phyloP scores from a whole-genome alignment of 2,329 filamentous ascomycete species.

The Scopulariopsis brevicaulis region DNA sequence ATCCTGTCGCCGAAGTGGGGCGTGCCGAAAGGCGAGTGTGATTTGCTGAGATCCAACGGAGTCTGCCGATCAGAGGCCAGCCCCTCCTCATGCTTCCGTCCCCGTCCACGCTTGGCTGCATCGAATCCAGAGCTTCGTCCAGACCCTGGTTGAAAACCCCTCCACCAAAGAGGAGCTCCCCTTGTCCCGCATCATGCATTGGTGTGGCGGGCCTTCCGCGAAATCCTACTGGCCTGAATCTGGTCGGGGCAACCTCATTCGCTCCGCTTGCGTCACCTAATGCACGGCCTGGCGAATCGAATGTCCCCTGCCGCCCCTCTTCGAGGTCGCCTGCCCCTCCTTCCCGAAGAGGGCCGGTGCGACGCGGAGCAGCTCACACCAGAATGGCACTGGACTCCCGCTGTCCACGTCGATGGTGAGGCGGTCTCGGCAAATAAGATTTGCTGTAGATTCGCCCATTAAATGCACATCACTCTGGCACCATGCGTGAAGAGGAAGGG shows the following conservation, averaged over 20 bases:
- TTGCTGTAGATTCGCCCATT: background rate
- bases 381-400: background rate
- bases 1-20: background rate
- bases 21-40: background rate
- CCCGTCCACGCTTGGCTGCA: background rate
- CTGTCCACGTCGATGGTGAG: background rate
- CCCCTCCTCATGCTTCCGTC: background rate
- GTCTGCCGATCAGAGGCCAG: background rate
- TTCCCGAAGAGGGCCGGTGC: background rate
- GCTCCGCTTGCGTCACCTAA: background rate
- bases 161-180: background rate
- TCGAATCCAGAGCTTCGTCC: background rate
- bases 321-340: background rate
- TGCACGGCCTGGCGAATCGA: background rate
- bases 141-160: background rate
- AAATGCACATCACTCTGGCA: background rate
- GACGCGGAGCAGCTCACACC: background rate
- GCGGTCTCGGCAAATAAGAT: background rate
- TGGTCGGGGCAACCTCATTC: background rate
- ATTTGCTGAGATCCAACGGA: background rate
- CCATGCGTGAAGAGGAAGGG: background rate
- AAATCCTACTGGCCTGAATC: conserved; percentile 2
- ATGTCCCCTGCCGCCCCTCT: background rate
- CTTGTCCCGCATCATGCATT: conserved; percentile 1
- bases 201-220: conserved; percentile 2